Evolutionary conservation across 768 basidiomycete genomes (phyloP).

Genomic region (Chalciporus piperatus): DNA sequence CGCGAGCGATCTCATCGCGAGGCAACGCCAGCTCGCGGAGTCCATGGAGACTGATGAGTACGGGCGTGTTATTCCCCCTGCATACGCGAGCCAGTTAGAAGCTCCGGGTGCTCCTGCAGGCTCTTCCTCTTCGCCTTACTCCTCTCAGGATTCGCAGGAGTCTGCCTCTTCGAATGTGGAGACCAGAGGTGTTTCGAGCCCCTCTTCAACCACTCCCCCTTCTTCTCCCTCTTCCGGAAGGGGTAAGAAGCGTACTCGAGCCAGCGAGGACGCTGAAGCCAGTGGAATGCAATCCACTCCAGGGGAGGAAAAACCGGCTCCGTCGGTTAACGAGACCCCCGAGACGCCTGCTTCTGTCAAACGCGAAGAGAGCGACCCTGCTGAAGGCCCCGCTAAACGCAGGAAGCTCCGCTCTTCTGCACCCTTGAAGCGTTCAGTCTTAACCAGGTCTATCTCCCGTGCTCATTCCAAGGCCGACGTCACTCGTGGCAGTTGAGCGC

Average conservation of each 20-base stretch:
- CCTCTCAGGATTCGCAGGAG: neutral
- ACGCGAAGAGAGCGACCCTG: neutral
- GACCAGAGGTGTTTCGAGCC: neutral
- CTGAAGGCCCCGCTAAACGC: slow-evolving; percentile 9
- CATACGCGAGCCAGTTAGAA: neutral
- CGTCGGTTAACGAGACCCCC: neutral
- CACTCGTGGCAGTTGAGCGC: neutral
- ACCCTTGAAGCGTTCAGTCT: neutral
- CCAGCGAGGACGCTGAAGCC: slow-evolving; percentile 5
- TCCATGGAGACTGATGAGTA: slow-evolving; percentile 10
- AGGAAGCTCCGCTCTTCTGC: slow-evolving; percentile 9
- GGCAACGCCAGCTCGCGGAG: slow-evolving; percentile 4
- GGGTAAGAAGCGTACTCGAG: slow-evolving; percentile 17
- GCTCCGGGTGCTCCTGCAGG: neutral
- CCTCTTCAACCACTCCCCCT: slow-evolving; percentile 1
- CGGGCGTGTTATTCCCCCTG: slow-evolving; percentile 7
- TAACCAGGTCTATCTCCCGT: neutral
- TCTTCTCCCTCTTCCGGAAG: slow-evolving; percentile 9
- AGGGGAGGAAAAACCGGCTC: neutral
- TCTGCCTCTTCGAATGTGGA: neutral
- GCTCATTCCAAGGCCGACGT: slow-evolving; percentile 1
- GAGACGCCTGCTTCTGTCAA: neutral
- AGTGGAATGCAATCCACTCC: neutral
- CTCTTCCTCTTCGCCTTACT: neutral
- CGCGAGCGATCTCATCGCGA: slow-evolving; percentile 5